Evolutionary conservation across 2,329 filamentous ascomycete genomes (phyloP), one percentile per base, ranked within the genome.

Genomic region (Aspergillus sp.): DNA sequence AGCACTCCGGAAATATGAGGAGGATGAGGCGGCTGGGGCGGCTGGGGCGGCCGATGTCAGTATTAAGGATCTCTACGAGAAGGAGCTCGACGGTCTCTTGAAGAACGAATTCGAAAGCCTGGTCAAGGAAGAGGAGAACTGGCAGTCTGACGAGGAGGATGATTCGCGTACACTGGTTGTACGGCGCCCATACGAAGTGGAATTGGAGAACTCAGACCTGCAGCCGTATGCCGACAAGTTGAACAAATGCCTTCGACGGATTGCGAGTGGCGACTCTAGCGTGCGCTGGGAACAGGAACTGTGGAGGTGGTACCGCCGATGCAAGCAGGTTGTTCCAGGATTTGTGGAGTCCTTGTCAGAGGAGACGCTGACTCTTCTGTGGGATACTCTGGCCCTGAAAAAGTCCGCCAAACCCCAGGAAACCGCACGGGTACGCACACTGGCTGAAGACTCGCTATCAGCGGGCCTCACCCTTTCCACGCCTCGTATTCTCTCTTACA

Each of bases 361-460:
- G 8, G 80, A 83, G 15, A 81, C 85, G 4, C 89, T 89, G 85
- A 76, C 84, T n/a, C 71, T 86, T 2, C 73, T 94, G 8, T 94
- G 90, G 89, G 78, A 82, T 47, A 84, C 86, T 1, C 80, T 81
- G 63, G 64, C 67, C 48, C 78, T 83, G 7, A 62, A 65, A 19
- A 80, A 84, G 44, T 71, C 76, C 8, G 63, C 78, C 36, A 76
- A 78, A 49, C 83, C 62, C 36, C 86, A 70, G 73, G 82, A 48
- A 80, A 82, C 89, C 71, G 76, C 81, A 5, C 88, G 89, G 68
- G 75, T 91, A 30, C 84, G 84, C 60, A 76, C 80, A 32, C 79
- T 94, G 3, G 82, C 85, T 5, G 82, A 86, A 67, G 90, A 92
- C 69, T 88, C 91, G 81, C 80, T 81, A 58, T 81, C 83, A 5